Evolutionary conservation across 805 yeast genomes (phyloP), one percentile per base, ranked within the genome.

Genomic region (Blastobotrys parvus): DNA sequence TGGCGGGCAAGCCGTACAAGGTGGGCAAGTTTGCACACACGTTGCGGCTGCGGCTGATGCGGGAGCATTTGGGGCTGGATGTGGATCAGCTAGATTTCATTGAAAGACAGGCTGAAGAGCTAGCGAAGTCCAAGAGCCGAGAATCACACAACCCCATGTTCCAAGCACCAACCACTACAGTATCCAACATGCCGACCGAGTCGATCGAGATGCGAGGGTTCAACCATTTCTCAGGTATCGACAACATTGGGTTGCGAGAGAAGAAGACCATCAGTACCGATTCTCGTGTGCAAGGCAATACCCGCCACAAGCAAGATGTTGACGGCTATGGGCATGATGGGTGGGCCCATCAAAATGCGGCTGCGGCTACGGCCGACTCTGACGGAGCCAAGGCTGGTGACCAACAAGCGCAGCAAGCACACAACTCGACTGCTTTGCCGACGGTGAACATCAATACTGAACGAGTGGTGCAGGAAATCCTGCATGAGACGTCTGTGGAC

Each of bases 1-100:
- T 92, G 97, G 81, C 79, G 47, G 97, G 94, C 1, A 65, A 77
- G 54, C 83, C 85, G 0, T 90, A 77, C 60, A 63, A 71, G 47
- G 98, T 90, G 2, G 90, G 87, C 3, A 79, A 78, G 52, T 92
- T 90, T 68, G 87, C 97, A 0, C 94, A 87, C 60, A 80, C 92
- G 2, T 65, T 92, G 46, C 74, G 99, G 55, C 76, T 88, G 68
- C 73, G 97, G 48, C 70, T 94, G 40, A 92, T 92, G 98, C 75
- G 98, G 50, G 99, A 92, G 58, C 99, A 92, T 64, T 60, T 92
- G 20, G 99, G 98, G 20, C 81, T 94, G 42, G 94, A 88, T 60
- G 92, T 88, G 35, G 97, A 89, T 62, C 68, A 81, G 13, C 63
- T 88, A 20, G 97, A 89, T 44, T 63, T 82, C 35, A 82, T 87